These are phyloP conservation scores for Cordyceps tenuipes DNA, from an alignment of 2,329 filamentous ascomycete species.

Conservation along the genomic window DNA sequence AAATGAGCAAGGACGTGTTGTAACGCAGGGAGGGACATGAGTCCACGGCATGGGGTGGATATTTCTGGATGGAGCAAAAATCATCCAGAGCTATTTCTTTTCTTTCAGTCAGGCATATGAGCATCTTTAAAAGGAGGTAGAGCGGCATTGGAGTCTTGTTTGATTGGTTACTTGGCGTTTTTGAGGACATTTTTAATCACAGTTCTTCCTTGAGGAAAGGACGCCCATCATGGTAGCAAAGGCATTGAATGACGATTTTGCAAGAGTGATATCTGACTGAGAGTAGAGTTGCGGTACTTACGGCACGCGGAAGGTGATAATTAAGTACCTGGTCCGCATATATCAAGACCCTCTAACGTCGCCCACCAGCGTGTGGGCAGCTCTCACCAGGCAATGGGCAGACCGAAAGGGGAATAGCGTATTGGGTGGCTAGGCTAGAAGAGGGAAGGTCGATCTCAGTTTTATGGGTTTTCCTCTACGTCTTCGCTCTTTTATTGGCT, in stretches of 20 bases:
- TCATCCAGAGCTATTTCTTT: neutral
- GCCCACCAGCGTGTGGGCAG: no score
- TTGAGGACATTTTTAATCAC: neutral
- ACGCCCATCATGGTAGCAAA: neutral
- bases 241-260: neutral
- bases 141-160: conserved; percentile 4
- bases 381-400: no score
- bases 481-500: no score
- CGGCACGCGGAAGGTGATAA: no score
- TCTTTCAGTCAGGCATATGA: neutral
- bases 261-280: neutral
- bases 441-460: no score
- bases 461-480: no score
- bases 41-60: neutral
- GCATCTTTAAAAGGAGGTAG: neutral
- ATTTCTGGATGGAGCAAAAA: neutral
- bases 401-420: no score
- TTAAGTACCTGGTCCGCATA: no score
- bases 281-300: no score
- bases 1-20: conserved; percentile 41
- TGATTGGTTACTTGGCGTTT: conserved; percentile 5
- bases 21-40: conserved; percentile 18
- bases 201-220: neutral
- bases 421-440: no score
- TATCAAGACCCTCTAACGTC: no score